Evolutionary conservation across 768 basidiomycete species (phyloP).

Genomic region (Chalciporus pseudorubinellus): DNA sequence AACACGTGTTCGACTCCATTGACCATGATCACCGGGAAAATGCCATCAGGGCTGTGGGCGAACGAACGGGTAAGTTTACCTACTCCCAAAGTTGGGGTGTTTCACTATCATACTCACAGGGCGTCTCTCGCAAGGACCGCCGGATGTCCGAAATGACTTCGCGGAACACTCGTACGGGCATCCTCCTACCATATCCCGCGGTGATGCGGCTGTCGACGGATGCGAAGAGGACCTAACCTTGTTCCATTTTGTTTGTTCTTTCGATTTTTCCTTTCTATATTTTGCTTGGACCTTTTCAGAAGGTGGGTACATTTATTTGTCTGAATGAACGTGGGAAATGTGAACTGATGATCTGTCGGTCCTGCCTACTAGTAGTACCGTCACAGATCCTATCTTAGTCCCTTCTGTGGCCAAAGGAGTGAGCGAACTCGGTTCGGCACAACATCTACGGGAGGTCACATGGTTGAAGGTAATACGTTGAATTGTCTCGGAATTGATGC

Average conservation of each 20-base stretch:
- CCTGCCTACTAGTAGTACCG: not conserved
- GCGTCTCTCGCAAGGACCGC: conserved; percentile 3
- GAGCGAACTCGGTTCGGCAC: not conserved
- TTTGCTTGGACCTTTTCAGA: not conserved
- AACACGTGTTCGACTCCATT: conserved; percentile 14
- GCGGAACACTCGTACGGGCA: conserved; percentile 20
- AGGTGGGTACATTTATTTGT: not conserved
- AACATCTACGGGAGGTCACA: conserved; percentile 1
- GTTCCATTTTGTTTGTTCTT: conserved; percentile 6
- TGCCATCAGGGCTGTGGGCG: not conserved
- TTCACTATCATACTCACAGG: conserved; percentile 3
- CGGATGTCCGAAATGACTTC: conserved; percentile 18
- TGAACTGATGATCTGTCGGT: not conserved
- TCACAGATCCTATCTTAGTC: not conserved
- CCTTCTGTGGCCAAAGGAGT: too few species aligned
- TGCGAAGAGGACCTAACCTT: conserved; percentile 8
- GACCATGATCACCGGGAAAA: not conserved
- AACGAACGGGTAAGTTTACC: conserved; percentile 7
- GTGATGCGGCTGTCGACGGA: conserved; percentile 10
- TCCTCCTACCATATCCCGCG: conserved; percentile 6
- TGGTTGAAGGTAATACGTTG: not conserved
- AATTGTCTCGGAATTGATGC: not conserved
- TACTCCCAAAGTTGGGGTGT: not conserved
- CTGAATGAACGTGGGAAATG: conserved; percentile 15
- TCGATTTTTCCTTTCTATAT: not conserved